A percentile compares a stretch with the other conserved stretches of the same genome.
phyloP scores from a whole-genome alignment of 208 protist species.

The Leishmania aethiopica region DNA sequence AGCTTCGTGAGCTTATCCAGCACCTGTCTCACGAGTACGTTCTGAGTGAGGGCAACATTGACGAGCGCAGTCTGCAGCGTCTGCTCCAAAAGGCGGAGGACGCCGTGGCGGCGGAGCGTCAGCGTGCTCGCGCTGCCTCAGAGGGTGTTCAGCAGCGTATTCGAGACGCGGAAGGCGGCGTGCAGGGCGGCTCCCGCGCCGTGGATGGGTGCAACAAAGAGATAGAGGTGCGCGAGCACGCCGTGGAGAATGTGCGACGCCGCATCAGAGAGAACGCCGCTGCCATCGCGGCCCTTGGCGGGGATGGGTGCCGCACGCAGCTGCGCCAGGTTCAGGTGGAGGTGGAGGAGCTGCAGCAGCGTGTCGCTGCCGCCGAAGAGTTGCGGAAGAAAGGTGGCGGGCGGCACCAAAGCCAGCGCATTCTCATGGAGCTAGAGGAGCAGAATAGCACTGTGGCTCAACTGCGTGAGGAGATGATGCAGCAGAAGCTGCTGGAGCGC shows the following conservation, averaged over 20 bases:
- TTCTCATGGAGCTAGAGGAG: constrained; percentile 49
- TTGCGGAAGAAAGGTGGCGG: constrained; percentile 38
- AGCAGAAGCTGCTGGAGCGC: constrained; percentile 44
- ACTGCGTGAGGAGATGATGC: constrained; percentile 58
- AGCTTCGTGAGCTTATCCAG: constrained; percentile 39
- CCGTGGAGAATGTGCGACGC: constrained; percentile 7
- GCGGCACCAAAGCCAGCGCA: constrained; percentile 43
- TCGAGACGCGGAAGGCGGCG: constrained; percentile 34
- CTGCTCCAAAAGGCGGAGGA: constrained; percentile 31
- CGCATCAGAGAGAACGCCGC: constrained; percentile 27
- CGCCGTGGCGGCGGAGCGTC: constrained; percentile 22
- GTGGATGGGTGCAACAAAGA: constrained; percentile 66
- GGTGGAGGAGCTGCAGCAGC: constrained; percentile 51
- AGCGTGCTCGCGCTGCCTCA: not conserved
- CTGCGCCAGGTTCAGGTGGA: constrained; percentile 30
- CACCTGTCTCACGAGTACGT: constrained; percentile 35
- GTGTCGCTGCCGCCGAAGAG: constrained; percentile 47
- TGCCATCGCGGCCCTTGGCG: constrained; percentile 25
- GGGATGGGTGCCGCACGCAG: constrained; percentile 10
- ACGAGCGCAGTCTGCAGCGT: constrained; percentile 44
- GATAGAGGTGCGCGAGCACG: constrained; percentile 52
- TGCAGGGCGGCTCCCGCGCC: constrained; percentile 30
- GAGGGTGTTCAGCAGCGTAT: constrained; percentile 9
- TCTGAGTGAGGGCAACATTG: constrained; percentile 45
- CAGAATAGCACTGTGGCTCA: constrained; percentile 53